Base-by-base conservation (phyloP, 345 rosid genomes). In the Bretschneidera sinensis region DNA sequence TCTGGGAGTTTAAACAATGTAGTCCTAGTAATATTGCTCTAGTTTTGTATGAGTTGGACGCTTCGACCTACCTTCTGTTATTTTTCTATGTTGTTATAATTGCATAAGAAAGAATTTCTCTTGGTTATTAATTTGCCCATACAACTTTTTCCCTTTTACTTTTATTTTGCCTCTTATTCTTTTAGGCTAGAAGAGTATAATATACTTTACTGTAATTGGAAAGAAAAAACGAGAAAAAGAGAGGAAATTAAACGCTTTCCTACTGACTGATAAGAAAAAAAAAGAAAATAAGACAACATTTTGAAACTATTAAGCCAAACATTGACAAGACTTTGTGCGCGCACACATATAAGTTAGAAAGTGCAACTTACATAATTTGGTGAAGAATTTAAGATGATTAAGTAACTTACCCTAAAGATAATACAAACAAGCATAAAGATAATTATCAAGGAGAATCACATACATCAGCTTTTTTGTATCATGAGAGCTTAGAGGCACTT, bases 321-420 rank as follows among this genome's bases (percentile, higher is more conserved):
- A n/a, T n/a, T n/a, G n/a, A n/a, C n/a, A n/a, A n/a, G n/a, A n/a
- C n/a, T n/a, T n/a, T n/a, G n/a, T n/a, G n/a, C n/a, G n/a, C n/a
- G n/a, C n/a, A n/a, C n/a, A n/a, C n/a, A n/a, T n/a, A n/a, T n/a
- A n/a, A n/a, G n/a, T n/a, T n/a, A n/a, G n/a, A n/a, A n/a, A n/a
- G n/a, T n/a, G n/a, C n/a, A n/a, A n/a, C n/a, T n/a, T n/a, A n/a
- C 18, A 48, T 48, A 16, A 43, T 43, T 43, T 23, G 45, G 28
- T 59, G 45, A 64, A 49, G 69, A 47, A 20, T 21, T 58, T 68
- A 31, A 51, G 58, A 23, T 51, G 70, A 54, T 66, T 59, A 75
- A 75, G 63, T 56, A 63, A 71, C 73, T 67, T 63, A 28, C 64
- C 76, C 67, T 59, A n/a, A 43, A 33, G 65, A 31, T 50, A 60